Conservation (phyloP, 805 yeast species). For the Wickerhamomyces xylosicus region DNA sequence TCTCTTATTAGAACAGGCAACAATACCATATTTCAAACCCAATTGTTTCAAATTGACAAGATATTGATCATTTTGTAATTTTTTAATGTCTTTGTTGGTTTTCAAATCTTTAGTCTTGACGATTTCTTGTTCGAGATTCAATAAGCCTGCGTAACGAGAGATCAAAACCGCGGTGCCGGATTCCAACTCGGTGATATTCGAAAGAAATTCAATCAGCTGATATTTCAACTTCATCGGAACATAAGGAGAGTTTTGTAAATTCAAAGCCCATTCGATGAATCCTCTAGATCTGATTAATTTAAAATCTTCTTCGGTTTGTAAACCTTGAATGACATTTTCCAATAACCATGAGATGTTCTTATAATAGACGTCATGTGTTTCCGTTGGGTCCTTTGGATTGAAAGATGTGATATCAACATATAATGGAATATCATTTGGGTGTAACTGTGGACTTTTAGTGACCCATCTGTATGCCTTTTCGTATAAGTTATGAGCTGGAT, state of each 20-base stretch:
- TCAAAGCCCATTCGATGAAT: slow-evolving; percentile 59
- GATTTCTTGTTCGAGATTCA: slow-evolving; percentile 26
- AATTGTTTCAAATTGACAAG: slow-evolving; percentile 36
- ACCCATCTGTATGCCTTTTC: slow-evolving; percentile 64
- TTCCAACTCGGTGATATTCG: slow-evolving; percentile 39
- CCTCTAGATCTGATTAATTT: slow-evolving; percentile 39
- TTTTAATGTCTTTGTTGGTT: slow-evolving; percentile 5
- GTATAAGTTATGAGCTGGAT: slow-evolving; percentile 67
- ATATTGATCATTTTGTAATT: slow-evolving; percentile 17
- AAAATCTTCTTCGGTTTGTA: slow-evolving; percentile 40
- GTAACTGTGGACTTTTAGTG: slow-evolving; percentile 32
- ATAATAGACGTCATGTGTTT: slow-evolving; percentile 39
- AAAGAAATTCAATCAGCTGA: slow-evolving; percentile 31
- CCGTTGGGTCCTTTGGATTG: slow-evolving; percentile 12
- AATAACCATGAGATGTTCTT: slow-evolving; percentile 62
- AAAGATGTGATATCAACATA: slow-evolving; percentile 21
- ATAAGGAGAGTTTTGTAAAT: slow-evolving; percentile 43
- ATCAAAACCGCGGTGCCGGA: slow-evolving; percentile 48
- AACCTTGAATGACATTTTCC: slow-evolving; percentile 35
- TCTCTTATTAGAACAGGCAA: slow-evolving; percentile 40
- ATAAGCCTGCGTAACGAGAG: slow-evolving; percentile 42
- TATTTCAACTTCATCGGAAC: slow-evolving; percentile 28
- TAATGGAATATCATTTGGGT: slow-evolving; percentile 34
- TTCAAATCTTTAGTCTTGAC: neutral
- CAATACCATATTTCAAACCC: slow-evolving; percentile 31